phyloP scores from a whole-genome alignment of 352 stramenopile genomes.

The Globisporangium abappressorium region DNA sequence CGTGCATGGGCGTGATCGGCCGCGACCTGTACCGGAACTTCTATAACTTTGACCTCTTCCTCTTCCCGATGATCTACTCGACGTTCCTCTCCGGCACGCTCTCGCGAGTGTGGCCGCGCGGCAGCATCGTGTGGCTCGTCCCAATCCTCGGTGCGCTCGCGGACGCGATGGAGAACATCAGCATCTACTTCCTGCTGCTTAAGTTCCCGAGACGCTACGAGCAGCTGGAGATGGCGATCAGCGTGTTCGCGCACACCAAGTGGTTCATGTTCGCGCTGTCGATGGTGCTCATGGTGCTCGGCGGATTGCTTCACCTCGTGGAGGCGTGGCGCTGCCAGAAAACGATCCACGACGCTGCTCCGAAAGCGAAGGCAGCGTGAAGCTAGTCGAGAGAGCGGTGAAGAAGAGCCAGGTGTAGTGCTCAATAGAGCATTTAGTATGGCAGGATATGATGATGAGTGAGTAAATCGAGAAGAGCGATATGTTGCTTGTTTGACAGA shows the following conservation, averaged over 20 bases:
- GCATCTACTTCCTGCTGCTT: slow-evolving; percentile 36
- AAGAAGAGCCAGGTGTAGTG: no score
- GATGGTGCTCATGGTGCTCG: slow-evolving; percentile 21
- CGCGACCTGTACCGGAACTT: slow-evolving; percentile 40
- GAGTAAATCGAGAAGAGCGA: no score
- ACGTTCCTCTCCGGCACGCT: slow-evolving; percentile 28
- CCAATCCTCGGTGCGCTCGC: slow-evolving; percentile 27
- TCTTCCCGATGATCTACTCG: slow-evolving; percentile 50
- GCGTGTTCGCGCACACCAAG: slow-evolving; percentile 33
- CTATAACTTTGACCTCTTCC: slow-evolving; percentile 43
- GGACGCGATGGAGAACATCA: slow-evolving; percentile 46
- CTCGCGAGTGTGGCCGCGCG: slow-evolving; percentile 28
- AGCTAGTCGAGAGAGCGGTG: background rate
- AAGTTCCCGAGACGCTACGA: slow-evolving; percentile 30
- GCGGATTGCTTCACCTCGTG: slow-evolving; percentile 1
- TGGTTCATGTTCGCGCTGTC: slow-evolving; percentile 29
- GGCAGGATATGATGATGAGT: no score
- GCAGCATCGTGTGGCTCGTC: slow-evolving; percentile 17
- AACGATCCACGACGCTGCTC: background rate
- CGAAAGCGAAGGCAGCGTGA: background rate
- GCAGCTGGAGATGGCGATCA: slow-evolving; percentile 28
- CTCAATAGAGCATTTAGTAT: no score
- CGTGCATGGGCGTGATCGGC: slow-evolving; percentile 30
- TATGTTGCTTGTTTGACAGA: no score
- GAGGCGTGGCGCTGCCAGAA: background rate